Conservation (phyloP, 1,284 basidiomycete genomes). For the Peniophora sp. region DNA sequence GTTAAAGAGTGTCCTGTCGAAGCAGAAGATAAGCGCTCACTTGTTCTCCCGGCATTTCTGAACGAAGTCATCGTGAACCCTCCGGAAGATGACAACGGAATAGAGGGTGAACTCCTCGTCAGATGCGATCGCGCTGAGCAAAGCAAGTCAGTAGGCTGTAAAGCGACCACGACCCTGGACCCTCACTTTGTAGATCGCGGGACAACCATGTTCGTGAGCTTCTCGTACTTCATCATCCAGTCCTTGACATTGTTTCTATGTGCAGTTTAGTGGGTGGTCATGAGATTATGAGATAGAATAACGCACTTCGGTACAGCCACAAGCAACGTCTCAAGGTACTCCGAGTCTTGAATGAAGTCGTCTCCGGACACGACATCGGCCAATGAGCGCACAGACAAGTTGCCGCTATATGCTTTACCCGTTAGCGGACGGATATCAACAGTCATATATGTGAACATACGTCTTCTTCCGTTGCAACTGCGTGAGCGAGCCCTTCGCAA, state of each 20-base stretch:
- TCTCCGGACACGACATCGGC: conserved; percentile 81
- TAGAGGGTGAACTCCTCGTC: conserved; percentile 91
- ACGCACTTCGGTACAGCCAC: conserved; percentile 91
- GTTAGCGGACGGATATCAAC: conserved; percentile 4
- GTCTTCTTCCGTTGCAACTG: conserved; percentile 93
- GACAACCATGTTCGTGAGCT: conserved; percentile 85
- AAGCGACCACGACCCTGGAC: not conserved
- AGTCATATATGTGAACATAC: conserved; percentile 34
- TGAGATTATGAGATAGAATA: not conserved
- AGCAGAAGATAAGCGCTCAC: too few relatives aligned
- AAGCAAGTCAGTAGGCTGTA: conserved; percentile 7
- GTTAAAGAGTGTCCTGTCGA: too few relatives aligned
- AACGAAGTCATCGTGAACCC: conserved; percentile 86
- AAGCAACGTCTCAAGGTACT: conserved; percentile 89
- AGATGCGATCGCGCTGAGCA: conserved; percentile 51
- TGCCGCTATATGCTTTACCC: conserved; percentile 57
- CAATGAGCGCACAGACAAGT: conserved; percentile 84
- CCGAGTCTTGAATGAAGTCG: conserved; percentile 81
- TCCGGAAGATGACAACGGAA: conserved; percentile 86
- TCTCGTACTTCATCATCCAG: conserved; percentile 89
- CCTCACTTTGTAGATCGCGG: conserved; percentile 86
- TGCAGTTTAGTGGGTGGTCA: conserved; percentile 23
- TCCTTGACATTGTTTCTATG: conserved; percentile 70
- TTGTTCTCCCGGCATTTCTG: conserved; percentile 96
- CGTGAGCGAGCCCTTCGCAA: conserved; percentile 90